Conservation (phyloP, 352 stramenopile genomes). For the Saprolegnia parasitica region DNA sequence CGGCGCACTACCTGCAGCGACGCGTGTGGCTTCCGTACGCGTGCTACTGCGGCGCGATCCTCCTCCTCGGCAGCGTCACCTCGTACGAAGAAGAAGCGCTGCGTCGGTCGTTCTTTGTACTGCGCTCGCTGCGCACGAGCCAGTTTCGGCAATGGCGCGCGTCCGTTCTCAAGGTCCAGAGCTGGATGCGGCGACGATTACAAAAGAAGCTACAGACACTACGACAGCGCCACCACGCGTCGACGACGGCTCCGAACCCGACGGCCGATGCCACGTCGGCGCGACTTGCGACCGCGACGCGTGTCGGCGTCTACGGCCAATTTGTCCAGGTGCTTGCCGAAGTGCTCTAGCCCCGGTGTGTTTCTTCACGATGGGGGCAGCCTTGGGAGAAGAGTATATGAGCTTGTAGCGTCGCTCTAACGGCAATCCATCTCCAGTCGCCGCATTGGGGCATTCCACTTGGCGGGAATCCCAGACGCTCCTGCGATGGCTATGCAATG, state of each 20-base stretch:
- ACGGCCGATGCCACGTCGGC: not conserved
- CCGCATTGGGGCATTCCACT: too few relatives aligned
- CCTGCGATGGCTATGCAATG: too few relatives aligned
- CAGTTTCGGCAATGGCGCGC: slow-evolving; percentile 59
- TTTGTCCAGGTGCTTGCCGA: slow-evolving; percentile 1
- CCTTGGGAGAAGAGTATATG: too few relatives aligned
- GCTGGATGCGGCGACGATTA: slow-evolving; percentile 40
- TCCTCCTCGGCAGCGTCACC: slow-evolving; percentile 42
- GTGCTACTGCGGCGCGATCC: slow-evolving; percentile 35
- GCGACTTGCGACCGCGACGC: not conserved
- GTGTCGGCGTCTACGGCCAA: slow-evolving; percentile 22
- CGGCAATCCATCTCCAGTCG: too few relatives aligned
- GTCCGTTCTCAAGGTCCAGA: slow-evolving; percentile 58
- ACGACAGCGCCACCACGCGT: slow-evolving; percentile 27
- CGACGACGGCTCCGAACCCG: not conserved
- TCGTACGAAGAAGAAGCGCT: slow-evolving; percentile 48
- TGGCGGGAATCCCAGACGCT: too few relatives aligned
- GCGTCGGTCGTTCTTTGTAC: slow-evolving; percentile 42
- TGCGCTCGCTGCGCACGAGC: slow-evolving; percentile 37
- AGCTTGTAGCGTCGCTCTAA: too few relatives aligned
- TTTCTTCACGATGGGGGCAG: too few relatives aligned
- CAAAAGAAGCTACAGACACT: slow-evolving; percentile 51
- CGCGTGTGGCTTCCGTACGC: slow-evolving; percentile 29
- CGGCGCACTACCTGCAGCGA: slow-evolving; percentile 5
- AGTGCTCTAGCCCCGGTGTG: slow-evolving; percentile 1